Conservation (phyloP, 805 yeast genomes). For the Clavispora phyllophila region DNA sequence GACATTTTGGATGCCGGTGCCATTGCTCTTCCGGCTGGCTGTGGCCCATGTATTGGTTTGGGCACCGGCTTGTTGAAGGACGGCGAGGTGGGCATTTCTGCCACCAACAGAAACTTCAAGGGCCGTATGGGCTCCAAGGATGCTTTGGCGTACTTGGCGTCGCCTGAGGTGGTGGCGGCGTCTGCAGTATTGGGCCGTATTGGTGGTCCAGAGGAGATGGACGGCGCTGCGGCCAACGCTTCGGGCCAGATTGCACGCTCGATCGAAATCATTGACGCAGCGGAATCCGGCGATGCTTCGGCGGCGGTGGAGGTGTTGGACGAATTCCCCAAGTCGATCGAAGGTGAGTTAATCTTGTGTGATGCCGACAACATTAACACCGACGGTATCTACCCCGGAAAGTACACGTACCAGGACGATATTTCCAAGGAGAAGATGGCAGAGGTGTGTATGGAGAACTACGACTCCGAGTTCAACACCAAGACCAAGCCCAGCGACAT, state of each 20-base stretch:
- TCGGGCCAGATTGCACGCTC: constrained; percentile 48
- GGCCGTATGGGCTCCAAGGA: constrained; percentile 99
- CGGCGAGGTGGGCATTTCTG: constrained; percentile 97
- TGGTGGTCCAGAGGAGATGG: constrained; percentile 84
- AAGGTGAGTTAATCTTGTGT: constrained; percentile 91
- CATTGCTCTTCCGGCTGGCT: constrained; percentile 92
- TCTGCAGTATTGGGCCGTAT: constrained; percentile 94
- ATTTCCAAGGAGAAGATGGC: constrained; percentile 95
- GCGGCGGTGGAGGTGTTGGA: constrained; percentile 66
- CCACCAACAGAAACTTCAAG: constrained; percentile 97
- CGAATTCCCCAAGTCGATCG: constrained; percentile 86
- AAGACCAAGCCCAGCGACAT: constrained; percentile 88
- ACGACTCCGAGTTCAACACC: constrained; percentile 79
- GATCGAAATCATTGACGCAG: constrained; percentile 23
- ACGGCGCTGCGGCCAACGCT: constrained; percentile 45
- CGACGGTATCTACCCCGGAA: constrained; percentile 98
- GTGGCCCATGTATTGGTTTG: constrained; percentile 98
- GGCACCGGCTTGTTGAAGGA: constrained; percentile 91
- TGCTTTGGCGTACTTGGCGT: constrained; percentile 91
- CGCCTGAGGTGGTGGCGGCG: constrained; percentile 98
- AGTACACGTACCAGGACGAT: constrained; percentile 97
- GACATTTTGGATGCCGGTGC: constrained; percentile 89
- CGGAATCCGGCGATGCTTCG: constrained; percentile 24
- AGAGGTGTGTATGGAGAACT: constrained; percentile 98
- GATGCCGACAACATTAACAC: constrained; percentile 97